Evolutionary conservation across 1,284 basidiomycete genomes (phyloP), one percentile per base, ranked within the genome.

Genomic region (Stygiomarasmius scandens): DNA sequence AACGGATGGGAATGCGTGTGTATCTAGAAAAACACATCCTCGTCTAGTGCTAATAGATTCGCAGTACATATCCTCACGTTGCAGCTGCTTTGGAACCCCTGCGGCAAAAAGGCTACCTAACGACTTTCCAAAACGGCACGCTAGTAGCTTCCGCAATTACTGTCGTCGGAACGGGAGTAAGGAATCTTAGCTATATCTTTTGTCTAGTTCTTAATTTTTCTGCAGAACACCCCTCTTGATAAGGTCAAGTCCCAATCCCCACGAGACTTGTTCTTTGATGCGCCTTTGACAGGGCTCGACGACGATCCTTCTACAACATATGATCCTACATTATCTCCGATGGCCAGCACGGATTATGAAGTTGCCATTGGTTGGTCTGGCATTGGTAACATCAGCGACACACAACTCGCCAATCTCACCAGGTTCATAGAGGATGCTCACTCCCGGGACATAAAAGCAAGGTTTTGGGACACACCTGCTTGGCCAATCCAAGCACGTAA

Each of bases 181-280:
- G 38, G 4, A 41, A 5, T 16, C n/a, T 16, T 12, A 9, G 16
- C 38, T 19, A 41, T 12, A 12, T 19, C 38, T 8, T 41, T 5
- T 41, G 8, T 19, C 6, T 41, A 16, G n/a, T 8, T 41, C 6
- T 9, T 16, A 9, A 16, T 41, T 19, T 41, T 16, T 8, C 8
- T 16, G n/a, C 38, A 41, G 38, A 82, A 82, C 66, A 79, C 81
- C n/a, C 81, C 81, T n/a, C 69, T 83, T 8, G 75, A 76, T 25
- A 72, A 68, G 6, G 75, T 84, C 53, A 74, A 77, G 62, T 74
- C 72, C 3, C 70, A 81, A 23, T 68, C 63, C 10, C 78, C 78
- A 9, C 72, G 82, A 32, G 80, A 83, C 60, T 69, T 79, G 52
- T 83, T 84, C 68, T 83, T 80, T 65, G 81, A 84, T 63, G 82